Conservation (phyloP, 352 stramenopile species). For the Phytophthora parvispora region DNA sequence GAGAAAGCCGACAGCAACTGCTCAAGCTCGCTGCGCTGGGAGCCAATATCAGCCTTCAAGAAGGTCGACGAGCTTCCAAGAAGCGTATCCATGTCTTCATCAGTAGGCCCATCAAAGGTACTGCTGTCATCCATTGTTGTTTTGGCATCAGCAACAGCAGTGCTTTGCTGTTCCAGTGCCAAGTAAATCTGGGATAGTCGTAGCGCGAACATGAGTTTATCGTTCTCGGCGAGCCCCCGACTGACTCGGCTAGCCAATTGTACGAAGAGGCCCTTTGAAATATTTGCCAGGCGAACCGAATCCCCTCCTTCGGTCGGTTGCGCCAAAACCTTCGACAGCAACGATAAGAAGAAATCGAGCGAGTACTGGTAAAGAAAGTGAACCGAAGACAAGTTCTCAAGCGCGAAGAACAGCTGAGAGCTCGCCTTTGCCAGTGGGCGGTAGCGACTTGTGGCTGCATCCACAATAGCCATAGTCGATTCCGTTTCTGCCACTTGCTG, state of each 20-base stretch:
- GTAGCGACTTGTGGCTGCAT: constrained; percentile 96
- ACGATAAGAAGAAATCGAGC: constrained; percentile 97
- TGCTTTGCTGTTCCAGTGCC: constrained; percentile 74
- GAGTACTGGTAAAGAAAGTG: constrained; percentile 99
- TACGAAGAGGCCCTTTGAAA: constrained; percentile 90
- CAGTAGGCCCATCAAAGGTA: constrained; percentile 69
- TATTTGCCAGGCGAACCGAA: constrained; percentile 59
- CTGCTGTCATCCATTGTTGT: constrained; percentile 29
- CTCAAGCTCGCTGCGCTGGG: constrained; percentile 56
- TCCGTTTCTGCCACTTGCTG: constrained; percentile 91
- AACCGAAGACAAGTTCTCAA: constrained; percentile 96
- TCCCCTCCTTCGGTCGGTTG: constrained; percentile 39
- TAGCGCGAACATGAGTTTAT: constrained; percentile 99
- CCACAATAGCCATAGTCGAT: constrained; percentile 83
- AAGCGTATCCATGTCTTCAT: constrained; percentile 81
- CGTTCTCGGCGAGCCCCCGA: constrained; percentile 95
- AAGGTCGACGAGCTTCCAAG: constrained; percentile 68
- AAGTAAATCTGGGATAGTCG: constrained; percentile 95
- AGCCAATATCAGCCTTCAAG: constrained; percentile 47
- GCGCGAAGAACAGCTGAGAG: constrained; percentile 93
- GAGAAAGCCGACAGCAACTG: constrained; percentile 67
- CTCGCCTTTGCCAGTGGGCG: constrained; percentile 94
- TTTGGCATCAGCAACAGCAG: constrained; percentile 40
- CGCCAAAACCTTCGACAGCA: constrained; percentile 95
- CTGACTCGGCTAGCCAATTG: constrained; percentile 95